A percentile compares a stretch with the other conserved stretches of the same genome.
phyloP scores from a whole-genome alignment of 805 yeast species.

The Cyberlindnera nakhonratchasimensis region DNA sequence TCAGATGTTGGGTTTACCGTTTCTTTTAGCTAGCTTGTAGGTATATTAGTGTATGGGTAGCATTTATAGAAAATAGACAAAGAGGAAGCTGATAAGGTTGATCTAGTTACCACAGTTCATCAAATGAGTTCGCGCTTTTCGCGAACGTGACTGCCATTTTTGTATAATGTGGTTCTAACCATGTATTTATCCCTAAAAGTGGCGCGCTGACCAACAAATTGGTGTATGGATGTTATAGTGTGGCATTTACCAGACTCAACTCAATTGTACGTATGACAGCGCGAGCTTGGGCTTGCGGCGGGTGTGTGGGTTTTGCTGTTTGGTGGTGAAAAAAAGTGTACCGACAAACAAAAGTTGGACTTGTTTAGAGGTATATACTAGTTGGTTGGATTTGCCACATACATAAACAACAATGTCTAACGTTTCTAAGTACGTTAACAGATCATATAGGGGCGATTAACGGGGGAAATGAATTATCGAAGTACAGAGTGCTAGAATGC shows the following conservation, averaged over 20 bases:
- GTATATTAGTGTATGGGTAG: no score
- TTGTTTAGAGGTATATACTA: background rate
- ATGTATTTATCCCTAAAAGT: background rate
- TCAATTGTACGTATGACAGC: no score
- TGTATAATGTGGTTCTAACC: background rate
- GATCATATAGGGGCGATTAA: background rate
- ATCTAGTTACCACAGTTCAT: background rate
- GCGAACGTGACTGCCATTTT: conserved; percentile 7
- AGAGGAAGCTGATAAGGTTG: background rate
- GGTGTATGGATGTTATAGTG: conserved; percentile 7
- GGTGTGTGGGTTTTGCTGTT: background rate
- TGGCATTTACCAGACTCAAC: background rate
- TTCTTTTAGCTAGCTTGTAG: no score
- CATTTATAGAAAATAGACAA: no score
- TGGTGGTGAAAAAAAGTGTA: conserved; percentile 4
- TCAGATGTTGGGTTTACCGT: no score
- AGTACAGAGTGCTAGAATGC: background rate
- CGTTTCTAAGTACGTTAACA: conserved; percentile 30
- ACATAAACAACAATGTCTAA: conserved; percentile 27
- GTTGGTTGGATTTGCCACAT: background rate
- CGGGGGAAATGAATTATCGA: background rate
- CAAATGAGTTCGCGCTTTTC: conserved; percentile 1
- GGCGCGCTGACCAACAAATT: background rate
- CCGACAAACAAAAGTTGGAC: background rate
- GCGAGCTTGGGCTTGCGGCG: background rate